Evolutionary conservation across 2,329 filamentous ascomycete genomes (phyloP), one percentile per base, ranked within the genome.

Genomic region (Thelonectria olida): DNA sequence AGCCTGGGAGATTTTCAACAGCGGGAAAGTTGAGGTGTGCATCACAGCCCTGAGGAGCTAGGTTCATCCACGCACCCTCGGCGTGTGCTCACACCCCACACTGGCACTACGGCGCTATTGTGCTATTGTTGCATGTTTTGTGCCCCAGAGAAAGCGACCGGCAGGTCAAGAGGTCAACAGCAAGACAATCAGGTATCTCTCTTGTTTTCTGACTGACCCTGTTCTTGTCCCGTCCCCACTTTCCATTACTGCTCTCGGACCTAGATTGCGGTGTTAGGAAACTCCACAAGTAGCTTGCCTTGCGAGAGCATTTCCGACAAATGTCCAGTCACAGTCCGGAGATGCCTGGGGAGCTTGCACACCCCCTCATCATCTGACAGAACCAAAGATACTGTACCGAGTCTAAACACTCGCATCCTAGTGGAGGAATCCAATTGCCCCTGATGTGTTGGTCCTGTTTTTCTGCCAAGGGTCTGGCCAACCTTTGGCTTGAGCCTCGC

Each of bases 351-450:
- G n/a, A n/a, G n/a, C n/a, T n/a, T n/a, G n/a, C n/a, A n/a, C n/a
- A n/a, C n/a, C 28, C 23, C 39, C 36, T 42, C 20, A 54, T 25
- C n/a, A 12, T 34, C 20, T 38, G 25, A 20, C 41, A 17, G 22
- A n/a, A 56, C 44, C 54, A 55, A 38, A 48, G 50, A 39, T 41
- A 41, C n/a, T n/a, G n/a, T n/a, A n/a, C 38, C 38, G 17, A 39
- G 22, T 50, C 34, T 42, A 54, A 61, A 69, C 54, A 36, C n/a
- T 63, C 58, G 66, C 39, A 58, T 60, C 57, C 58, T n/a, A n/a
- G n/a, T n/a, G n/a, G 44, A 71, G n/a, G 71, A 71, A 68, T 71
- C 27, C 71, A 71, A 68, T 70, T 64, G 55, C 67, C 67, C 22
- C 10, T 20, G 28, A 45, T 56, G 54, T 47, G 56, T 54, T 36